phyloP scores from a whole-genome alignment of 495 filamentous ascomycete species.

The Aspergillus hancockii region DNA sequence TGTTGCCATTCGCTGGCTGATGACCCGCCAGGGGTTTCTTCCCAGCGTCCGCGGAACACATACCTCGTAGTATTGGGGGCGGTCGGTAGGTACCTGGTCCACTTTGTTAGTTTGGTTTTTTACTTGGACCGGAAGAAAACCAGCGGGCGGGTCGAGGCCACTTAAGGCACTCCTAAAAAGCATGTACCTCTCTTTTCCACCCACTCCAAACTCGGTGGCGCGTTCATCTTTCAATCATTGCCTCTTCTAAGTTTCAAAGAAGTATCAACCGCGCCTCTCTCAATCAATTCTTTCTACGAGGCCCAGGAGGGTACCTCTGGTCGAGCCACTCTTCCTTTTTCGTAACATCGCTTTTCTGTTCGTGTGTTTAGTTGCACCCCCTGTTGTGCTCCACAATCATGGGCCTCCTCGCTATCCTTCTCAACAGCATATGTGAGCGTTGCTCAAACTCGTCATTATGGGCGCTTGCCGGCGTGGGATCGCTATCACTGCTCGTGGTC shows the following conservation, averaged over 20 bases:
- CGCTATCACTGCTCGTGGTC: slow-evolving; percentile 35
- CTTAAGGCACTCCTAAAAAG: background rate
- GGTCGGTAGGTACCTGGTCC: background rate
- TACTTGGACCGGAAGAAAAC: background rate
- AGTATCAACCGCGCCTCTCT: background rate
- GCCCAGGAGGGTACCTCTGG: slow-evolving; percentile 17
- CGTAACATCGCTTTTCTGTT: slow-evolving; percentile 15
- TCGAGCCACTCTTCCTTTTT: slow-evolving; percentile 19
- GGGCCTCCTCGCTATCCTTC: slow-evolving; percentile 41
- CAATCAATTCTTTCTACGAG: slow-evolving; percentile 8
- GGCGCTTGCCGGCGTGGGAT: slow-evolving; percentile 28
- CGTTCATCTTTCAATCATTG: background rate
- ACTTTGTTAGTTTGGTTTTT: background rate
- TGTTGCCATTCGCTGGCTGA: background rate
- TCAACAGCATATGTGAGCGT: slow-evolving; percentile 40
- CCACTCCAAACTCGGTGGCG: background rate
- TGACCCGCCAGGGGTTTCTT: background rate
- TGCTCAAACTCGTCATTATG: slow-evolving; percentile 41
- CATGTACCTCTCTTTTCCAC: background rate
- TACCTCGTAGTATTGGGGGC: background rate
- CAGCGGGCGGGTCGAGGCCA: background rate
- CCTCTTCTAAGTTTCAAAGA: background rate
- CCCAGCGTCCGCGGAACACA: background rate
- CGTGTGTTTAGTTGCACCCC: slow-evolving; percentile 5
- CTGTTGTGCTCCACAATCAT: slow-evolving; percentile 24